These are phyloP conservation scores for Priceomyces haplophilus DNA, from an alignment of 805 yeast genomes.

Conservation along the genomic window DNA sequence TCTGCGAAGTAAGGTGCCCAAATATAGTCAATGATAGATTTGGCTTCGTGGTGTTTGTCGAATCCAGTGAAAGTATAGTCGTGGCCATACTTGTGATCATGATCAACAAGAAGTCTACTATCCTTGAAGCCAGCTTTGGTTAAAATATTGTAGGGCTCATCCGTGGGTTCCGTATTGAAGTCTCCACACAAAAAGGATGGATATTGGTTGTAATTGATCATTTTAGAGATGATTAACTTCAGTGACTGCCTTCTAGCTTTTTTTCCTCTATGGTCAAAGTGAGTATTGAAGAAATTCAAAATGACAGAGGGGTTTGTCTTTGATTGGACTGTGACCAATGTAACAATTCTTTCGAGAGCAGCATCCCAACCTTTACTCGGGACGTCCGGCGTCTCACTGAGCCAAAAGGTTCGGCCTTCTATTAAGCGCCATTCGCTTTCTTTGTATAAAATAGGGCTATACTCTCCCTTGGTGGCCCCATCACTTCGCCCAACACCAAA, in stretches of 20 bases:
- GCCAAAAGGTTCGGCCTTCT: constrained; percentile 23
- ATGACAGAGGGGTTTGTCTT: constrained; percentile 17
- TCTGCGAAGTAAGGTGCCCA: constrained; percentile 36
- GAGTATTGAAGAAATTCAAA: constrained; percentile 34
- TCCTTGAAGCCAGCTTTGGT: constrained; percentile 37
- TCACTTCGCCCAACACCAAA: constrained; percentile 32
- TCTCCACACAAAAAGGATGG: constrained; percentile 43
- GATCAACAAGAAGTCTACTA: constrained; percentile 28
- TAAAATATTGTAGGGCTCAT: constrained; percentile 40
- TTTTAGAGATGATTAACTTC: constrained; percentile 31
- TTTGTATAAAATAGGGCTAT: constrained; percentile 25
- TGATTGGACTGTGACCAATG: constrained; percentile 28
- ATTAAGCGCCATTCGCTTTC: constrained; percentile 22
- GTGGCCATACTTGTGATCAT: constrained; percentile 38
- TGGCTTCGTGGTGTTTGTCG: constrained; percentile 24
- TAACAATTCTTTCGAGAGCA: constrained; percentile 37
- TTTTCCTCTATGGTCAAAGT: constrained; percentile 39
- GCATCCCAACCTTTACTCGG: constrained; percentile 49
- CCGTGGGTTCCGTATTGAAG: constrained; percentile 41
- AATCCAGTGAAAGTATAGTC: constrained; percentile 50
- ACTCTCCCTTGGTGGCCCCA: constrained; percentile 28
- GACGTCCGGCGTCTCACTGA: constrained; percentile 22
- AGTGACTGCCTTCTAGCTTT: constrained; percentile 33
- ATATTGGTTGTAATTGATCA: constrained; percentile 27
- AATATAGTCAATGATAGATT: constrained; percentile 42